Evolutionary conservation across 768 basidiomycete genomes (phyloP).

Genomic region (Lanmaoa pseudosensibilis): DNA sequence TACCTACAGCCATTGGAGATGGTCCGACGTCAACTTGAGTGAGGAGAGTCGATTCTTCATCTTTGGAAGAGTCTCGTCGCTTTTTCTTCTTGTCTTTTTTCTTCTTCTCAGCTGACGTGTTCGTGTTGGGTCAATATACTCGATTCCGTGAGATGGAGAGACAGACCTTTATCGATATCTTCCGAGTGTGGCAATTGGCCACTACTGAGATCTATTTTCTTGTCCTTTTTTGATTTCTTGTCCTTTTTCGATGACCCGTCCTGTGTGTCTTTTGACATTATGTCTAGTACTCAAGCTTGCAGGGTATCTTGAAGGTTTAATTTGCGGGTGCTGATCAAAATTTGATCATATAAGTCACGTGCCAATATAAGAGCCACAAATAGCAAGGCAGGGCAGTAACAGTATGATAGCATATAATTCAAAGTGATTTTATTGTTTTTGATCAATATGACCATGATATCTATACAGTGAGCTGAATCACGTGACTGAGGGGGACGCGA

Average conservation of each 20-base stretch:
- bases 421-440: too few relatives aligned
- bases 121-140: slow-evolving; percentile 8
- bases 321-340: too few relatives aligned
- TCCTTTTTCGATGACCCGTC: background rate
- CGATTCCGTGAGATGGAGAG: background rate
- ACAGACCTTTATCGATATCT: slow-evolving; percentile 23
- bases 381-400: too few relatives aligned
- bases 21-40: background rate
- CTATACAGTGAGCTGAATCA: too few relatives aligned
- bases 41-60: background rate
- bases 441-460: too few relatives aligned
- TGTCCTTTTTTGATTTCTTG: background rate
- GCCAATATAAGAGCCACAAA: too few relatives aligned
- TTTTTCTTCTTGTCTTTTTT: slow-evolving; percentile 45
- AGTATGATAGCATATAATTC: too few relatives aligned
- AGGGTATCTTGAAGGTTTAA: too few relatives aligned
- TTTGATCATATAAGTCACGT: too few relatives aligned
- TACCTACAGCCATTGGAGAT: background rate
- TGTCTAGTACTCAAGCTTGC: background rate
- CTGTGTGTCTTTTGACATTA: slow-evolving; percentile 6
- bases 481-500: slow-evolving; percentile 14
- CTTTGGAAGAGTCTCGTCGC: slow-evolving; percentile 15
- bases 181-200: background rate
- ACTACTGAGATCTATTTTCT: background rate
- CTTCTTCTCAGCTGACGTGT: slow-evolving; percentile 29